Evolutionary conservation across 1,284 basidiomycete species (phyloP), one percentile per base, ranked within the genome.

Genomic region (Pholiota adiposa): DNA sequence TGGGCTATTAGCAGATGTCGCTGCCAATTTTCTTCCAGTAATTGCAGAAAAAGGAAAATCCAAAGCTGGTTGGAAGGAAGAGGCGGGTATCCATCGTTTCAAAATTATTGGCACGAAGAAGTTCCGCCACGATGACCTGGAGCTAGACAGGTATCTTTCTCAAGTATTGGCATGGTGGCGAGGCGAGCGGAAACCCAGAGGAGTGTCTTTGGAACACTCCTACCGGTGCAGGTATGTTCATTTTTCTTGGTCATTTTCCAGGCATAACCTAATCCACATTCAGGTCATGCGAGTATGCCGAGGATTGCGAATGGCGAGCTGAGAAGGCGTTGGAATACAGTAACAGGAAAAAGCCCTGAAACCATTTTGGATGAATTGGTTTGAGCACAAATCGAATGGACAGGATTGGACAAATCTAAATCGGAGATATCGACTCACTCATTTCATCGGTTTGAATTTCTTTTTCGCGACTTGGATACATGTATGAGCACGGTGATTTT

Each of bases 231-330:
- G 75, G 90, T 92, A 66, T 75, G 90, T 55, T 34, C 38, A 9
- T 33, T 43, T 65, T 36, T 50, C 3, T n/a, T 23, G 18, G 23
- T n/a, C 21, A 27, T 34, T 62, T 53, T 18, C 38, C 43, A n/a
- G 0, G 2, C 16, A 48, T 11, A 38, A 38, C 36, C 41, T 62
- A 5, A 57, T 62, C 63, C 56, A 21, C 41, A 36, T 55, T 31
- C 60, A 94, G 89, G 33, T 83, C 85, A 38, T 96, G 94, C 69
- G 93, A 95, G 72, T 96, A 94, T 71, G 75, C 76, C 48, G 77
- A 85, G 1, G 87, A 83, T 11, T 96, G 93, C 67, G 94, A 96
- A 75, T 96, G 93, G 93, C 80, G 92, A 70, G 86, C 87, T 60
- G 73, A 79, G 64, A 91, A 88, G 69, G 87, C 88, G 2, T 63